phyloP scores from a whole-genome alignment of 2,329 filamentous ascomycete species.

The Pseudogymnoascus sp. region DNA sequence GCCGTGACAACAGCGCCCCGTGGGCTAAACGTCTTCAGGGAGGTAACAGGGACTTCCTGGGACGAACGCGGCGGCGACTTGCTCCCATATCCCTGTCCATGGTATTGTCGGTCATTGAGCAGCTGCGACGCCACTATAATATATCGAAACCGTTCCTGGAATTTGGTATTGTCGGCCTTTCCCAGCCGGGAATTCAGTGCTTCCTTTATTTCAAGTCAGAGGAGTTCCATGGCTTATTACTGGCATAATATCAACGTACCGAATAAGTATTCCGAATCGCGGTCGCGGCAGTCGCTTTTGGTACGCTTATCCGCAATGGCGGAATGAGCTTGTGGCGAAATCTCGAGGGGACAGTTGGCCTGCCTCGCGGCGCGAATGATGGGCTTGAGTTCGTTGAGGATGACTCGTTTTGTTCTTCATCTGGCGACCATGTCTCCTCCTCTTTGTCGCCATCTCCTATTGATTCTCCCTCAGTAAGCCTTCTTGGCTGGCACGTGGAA shows the following conservation, averaged over 20 bases:
- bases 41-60: background rate
- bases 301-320: slow-evolving; percentile 36
- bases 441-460: slow-evolving; percentile 9
- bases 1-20: slow-evolving; percentile 59
- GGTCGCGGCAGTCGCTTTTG: slow-evolving; percentile 33
- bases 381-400: slow-evolving; percentile 23
- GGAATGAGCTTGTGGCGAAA: slow-evolving; percentile 42
- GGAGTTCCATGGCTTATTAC: slow-evolving; percentile 31
- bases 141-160: slow-evolving; percentile 89
- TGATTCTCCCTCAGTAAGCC: background rate
- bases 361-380: slow-evolving; percentile 47
- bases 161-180: slow-evolving; percentile 70
- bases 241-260: slow-evolving; percentile 31
- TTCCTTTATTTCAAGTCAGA: slow-evolving; percentile 37
- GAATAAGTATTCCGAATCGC: slow-evolving; percentile 43
- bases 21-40: slow-evolving; percentile 39
- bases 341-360: slow-evolving; percentile 44
- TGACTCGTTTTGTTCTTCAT: slow-evolving; percentile 9
- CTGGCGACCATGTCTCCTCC: slow-evolving; percentile 4
- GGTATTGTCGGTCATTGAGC: slow-evolving; percentile 59
- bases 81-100: slow-evolving; percentile 29
- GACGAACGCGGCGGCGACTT: background rate
- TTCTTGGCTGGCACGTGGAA: slow-evolving; percentile 10
- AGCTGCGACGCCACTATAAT: slow-evolving; percentile 87
- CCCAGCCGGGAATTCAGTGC: slow-evolving; percentile 66